phyloP scores from a whole-genome alignment of 352 stramenopile species.

The Phytophthora capsici region DNA sequence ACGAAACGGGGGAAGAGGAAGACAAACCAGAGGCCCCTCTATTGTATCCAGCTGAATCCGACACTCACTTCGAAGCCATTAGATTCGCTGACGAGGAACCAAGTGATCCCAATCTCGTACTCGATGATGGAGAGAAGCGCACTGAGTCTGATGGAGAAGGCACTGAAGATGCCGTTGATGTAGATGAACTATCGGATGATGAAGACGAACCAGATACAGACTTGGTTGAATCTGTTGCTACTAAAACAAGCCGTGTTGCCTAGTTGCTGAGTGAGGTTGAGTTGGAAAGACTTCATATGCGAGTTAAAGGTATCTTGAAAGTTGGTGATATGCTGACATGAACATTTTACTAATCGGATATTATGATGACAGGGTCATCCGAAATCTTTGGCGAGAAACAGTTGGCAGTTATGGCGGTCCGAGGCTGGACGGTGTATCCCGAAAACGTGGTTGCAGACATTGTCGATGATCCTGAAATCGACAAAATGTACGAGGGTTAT shows the following conservation, averaged over 20 bases:
- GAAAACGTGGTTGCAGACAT: background rate
- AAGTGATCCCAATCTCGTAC: background rate
- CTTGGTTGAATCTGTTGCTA: background rate
- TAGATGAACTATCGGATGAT: background rate
- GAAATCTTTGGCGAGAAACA: background rate
- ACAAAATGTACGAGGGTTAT: too few species aligned
- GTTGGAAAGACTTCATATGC: background rate
- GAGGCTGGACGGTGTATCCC: background rate
- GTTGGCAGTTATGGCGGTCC: background rate
- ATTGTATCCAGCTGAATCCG: background rate
- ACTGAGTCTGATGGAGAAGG: background rate
- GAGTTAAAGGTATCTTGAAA: background rate
- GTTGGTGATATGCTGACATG: background rate
- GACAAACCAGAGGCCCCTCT: background rate
- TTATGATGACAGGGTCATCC: slow-evolving; percentile 7
- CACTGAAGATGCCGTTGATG: background rate
- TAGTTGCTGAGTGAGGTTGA: background rate
- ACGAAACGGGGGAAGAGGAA: background rate
- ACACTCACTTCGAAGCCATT: background rate
- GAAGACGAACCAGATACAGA: background rate
- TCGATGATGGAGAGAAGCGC: background rate
- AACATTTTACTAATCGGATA: background rate
- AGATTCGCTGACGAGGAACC: background rate
- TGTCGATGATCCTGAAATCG: background rate
- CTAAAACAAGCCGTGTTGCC: background rate